Evolutionary conservation across 1,284 basidiomycete species (phyloP).

Genomic region (Tilletia walkeri): DNA sequence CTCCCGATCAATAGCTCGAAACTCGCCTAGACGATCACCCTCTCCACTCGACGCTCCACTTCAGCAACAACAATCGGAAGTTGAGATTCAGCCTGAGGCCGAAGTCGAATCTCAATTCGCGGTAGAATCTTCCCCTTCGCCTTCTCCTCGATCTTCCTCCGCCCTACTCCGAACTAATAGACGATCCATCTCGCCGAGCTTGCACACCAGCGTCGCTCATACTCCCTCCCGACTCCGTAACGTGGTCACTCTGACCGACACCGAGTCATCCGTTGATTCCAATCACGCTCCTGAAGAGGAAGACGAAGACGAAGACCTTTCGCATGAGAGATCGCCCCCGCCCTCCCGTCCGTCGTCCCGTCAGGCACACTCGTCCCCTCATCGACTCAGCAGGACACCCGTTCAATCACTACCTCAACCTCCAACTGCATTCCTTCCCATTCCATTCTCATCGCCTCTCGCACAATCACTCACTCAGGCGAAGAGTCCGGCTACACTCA

Average conservation of each 20-base stretch:
- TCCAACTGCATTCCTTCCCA: no score
- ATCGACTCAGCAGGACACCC: no score
- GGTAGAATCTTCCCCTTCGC: not conserved
- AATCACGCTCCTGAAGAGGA: not conserved
- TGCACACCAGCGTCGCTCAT: not conserved
- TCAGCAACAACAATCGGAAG: no score
- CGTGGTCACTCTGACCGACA: slow-evolving; percentile 12
- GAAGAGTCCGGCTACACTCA: not conserved
- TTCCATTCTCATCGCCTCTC: no score
- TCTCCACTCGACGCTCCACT: not conserved
- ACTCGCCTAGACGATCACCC: not conserved
- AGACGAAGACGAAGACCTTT: not conserved
- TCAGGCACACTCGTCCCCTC: no score
- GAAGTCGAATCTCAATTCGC: no score
- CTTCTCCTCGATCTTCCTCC: not conserved
- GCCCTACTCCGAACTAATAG: not conserved
- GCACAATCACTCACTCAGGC: not conserved
- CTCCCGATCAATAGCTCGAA: not conserved
- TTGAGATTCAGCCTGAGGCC: no score
- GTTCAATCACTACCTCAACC: no score
- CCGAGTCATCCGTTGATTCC: slow-evolving; percentile 5
- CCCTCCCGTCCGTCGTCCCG: no score
- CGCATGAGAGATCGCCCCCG: not conserved
- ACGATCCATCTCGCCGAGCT: not conserved
- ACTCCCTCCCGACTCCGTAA: slow-evolving; percentile 7